A percentile compares a stretch with the other conserved stretches of the same genome.
phyloP scores from a whole-genome alignment of 2,329 filamentous ascomycete species.

The Hypomyces perniciosus region DNA sequence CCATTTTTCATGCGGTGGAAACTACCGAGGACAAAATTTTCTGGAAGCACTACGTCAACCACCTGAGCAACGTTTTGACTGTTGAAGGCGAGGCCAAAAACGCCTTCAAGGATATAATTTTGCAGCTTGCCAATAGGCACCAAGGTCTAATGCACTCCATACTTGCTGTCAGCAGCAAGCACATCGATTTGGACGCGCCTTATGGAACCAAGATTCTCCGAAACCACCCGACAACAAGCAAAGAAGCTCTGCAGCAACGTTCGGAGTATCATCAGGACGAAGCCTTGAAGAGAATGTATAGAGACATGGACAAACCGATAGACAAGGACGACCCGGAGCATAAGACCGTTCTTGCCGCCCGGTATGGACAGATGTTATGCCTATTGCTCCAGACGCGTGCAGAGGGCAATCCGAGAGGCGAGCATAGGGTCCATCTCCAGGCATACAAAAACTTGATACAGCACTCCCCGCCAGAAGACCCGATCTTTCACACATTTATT shows the following conservation, averaged over 20 bases:
- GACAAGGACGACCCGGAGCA: conserved; percentile 39
- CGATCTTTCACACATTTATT: conserved; percentile 57
- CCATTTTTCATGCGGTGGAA: conserved; percentile 75
- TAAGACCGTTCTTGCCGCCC: conserved; percentile 44
- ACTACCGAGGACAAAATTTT: conserved; percentile 73
- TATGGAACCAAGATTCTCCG: conserved; percentile 49
- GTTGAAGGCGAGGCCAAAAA: conserved; percentile 76
- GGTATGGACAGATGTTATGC: conserved; percentile 59
- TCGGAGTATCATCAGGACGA: conserved; percentile 51
- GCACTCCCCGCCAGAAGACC: conserved; percentile 53
- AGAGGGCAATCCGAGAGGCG: conserved; percentile 53
- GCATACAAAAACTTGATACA: conserved; percentile 69
- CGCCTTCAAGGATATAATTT: conserved; percentile 76
- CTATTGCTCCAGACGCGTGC: conserved; percentile 52
- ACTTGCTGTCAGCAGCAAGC: conserved; percentile 74
- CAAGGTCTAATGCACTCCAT: conserved; percentile 86
- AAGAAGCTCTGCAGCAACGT: conserved; percentile 42
- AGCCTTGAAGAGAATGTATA: conserved; percentile 47
- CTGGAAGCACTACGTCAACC: conserved; percentile 74
- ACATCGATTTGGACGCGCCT: conserved; percentile 56
- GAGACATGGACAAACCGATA: conserved; percentile 37
- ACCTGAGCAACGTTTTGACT: conserved; percentile 74
- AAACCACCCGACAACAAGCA: conserved; percentile 42
- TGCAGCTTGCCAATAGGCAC: conserved; percentile 75
- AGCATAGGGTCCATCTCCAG: conserved; percentile 74